Conservation (phyloP, 768 basidiomycete genomes). For the Hortiboletus flavorubellus region DNA sequence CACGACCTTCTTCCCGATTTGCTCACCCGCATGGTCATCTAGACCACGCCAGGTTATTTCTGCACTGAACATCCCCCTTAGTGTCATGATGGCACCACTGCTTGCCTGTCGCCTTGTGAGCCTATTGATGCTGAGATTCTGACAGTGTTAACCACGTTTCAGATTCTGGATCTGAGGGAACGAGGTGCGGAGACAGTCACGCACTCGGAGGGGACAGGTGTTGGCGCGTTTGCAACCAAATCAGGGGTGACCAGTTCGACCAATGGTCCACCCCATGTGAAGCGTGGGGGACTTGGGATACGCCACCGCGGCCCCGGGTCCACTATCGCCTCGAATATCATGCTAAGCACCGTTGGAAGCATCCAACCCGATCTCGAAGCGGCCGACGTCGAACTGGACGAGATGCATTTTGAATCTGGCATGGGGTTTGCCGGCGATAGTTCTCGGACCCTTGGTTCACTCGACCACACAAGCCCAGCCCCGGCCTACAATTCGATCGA, state of each 20-base stretch:
- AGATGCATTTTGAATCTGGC: conserved; percentile 47
- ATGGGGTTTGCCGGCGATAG: conserved; percentile 51
- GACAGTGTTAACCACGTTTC: conserved; percentile 6
- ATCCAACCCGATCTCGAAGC: conserved; percentile 52
- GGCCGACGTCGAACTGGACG: conserved; percentile 55
- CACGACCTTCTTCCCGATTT: background rate
- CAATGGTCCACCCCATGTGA: conserved; percentile 21
- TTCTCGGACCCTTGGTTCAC: conserved; percentile 30
- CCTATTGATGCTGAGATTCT: background rate
- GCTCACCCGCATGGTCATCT: conserved; percentile 10
- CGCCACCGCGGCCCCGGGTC: conserved; percentile 51
- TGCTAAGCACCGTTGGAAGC: conserved; percentile 62
- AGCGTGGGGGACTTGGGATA: conserved; percentile 38
- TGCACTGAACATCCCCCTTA: conserved; percentile 79
- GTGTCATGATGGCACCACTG: conserved; percentile 79
- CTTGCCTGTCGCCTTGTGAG: conserved; percentile 74
- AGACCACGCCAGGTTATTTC: conserved; percentile 82
- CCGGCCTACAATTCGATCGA: conserved; percentile 49
- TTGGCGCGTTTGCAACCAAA: conserved; percentile 64
- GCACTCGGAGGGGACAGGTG: conserved; percentile 69
- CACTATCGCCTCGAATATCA: conserved; percentile 57
- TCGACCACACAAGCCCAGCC: conserved; percentile 43
- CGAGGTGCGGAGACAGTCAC: conserved; percentile 76
- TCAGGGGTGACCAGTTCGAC: conserved; percentile 37
- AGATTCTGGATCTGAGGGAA: conserved; percentile 82